Percentiles rank a stretch among this genome's conserved stretches.
phyloP scores from a whole-genome alignment of 805 yeast genomes.

The Candida wancherniae region DNA sequence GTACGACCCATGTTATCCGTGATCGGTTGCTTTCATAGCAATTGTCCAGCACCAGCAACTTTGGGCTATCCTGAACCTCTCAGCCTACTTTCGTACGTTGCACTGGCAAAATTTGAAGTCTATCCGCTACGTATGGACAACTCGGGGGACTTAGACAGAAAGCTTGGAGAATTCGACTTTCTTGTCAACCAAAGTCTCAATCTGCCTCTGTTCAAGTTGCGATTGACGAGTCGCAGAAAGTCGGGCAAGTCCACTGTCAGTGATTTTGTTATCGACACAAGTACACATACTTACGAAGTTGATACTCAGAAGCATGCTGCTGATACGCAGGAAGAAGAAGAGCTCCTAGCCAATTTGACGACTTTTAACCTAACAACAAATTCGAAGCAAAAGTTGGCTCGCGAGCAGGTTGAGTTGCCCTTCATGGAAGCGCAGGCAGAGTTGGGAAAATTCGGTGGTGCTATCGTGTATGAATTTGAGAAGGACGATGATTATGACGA shows the following conservation, averaged over 20 bases:
- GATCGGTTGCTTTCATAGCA: slow-evolving; percentile 35
- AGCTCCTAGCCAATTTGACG: slow-evolving; percentile 65
- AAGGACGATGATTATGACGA: slow-evolving; percentile 98
- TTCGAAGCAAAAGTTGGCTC: slow-evolving; percentile 68
- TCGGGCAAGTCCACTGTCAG: slow-evolving; percentile 75
- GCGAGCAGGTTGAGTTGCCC: slow-evolving; percentile 87
- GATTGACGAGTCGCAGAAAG: slow-evolving; percentile 66
- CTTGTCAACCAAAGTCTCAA: slow-evolving; percentile 48
- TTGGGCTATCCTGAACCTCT: slow-evolving; percentile 49
- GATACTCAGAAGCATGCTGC: slow-evolving; percentile 20
- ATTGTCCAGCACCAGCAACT: slow-evolving; percentile 37
- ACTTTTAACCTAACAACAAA: slow-evolving; percentile 83
- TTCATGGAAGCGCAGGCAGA: slow-evolving; percentile 80
- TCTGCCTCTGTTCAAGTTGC: slow-evolving; percentile 39
- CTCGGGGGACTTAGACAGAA: slow-evolving; percentile 39
- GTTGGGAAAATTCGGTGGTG: slow-evolving; percentile 66
- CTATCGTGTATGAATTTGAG: slow-evolving; percentile 92
- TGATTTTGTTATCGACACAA: slow-evolving; percentile 48
- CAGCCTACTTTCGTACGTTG: slow-evolving; percentile 60
- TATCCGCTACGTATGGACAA: slow-evolving; percentile 40
- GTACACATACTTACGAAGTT: slow-evolving; percentile 38
- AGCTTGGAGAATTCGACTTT: slow-evolving; percentile 37
- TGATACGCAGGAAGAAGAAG: slow-evolving; percentile 41
- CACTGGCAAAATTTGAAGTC: slow-evolving; percentile 67
- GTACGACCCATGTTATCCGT: slow-evolving; percentile 30